Base-by-base conservation (phyloP, 2,329 filamentous ascomycete genomes). In the Magnaporthiopsis rhizophila region DNA sequence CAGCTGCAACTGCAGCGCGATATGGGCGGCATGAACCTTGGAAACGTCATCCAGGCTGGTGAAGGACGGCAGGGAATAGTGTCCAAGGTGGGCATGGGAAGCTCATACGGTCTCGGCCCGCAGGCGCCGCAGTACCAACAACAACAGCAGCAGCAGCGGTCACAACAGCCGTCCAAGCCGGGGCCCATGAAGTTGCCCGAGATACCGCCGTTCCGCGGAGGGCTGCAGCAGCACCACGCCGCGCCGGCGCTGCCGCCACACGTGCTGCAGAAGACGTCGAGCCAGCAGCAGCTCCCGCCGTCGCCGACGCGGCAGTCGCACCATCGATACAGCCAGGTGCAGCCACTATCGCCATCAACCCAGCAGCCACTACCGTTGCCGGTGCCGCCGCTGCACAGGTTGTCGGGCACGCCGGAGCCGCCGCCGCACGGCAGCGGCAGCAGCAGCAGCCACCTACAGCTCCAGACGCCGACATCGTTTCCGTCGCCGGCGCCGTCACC, bases 1-100 rank as follows among this genome's bases (percentile, higher is more conserved):
- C 86, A 87, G 66, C 82, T 85, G 56, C 85, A 89, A 71, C 74
- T 89, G n/a, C 84, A 85, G 68, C 81, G 81, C 65, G 86, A 89
- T 67, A 83, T 89, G 77, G 79, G 79, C 36, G 79, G 80, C 68
- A 75, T 89, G 68, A 85, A 82, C 64, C 74, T 89, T n/a, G 62
- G 62, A 50, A 21, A 45, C 26, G 36, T 50, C n/a, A 63, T 63
- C 34, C 56, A 63, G 34, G 24, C 34, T 34, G 50, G 62, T 21
- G 56, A 63, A 34, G 61, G 56, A 32, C 28, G 61, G 53, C 28
- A 34, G 26, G 56, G 61, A 45, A 34, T 63, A 59, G 76, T 74
- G 9, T 67, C 75, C 2, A 74, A 75, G 18, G 73, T 77, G 38
- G 64, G 61, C 8, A 32, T 60, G 6, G 58, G 26, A 13, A 30